Evolutionary conservation across 352 stramenopile species (phyloP).

Genomic region (Phytopythium chamaehyphon): DNA sequence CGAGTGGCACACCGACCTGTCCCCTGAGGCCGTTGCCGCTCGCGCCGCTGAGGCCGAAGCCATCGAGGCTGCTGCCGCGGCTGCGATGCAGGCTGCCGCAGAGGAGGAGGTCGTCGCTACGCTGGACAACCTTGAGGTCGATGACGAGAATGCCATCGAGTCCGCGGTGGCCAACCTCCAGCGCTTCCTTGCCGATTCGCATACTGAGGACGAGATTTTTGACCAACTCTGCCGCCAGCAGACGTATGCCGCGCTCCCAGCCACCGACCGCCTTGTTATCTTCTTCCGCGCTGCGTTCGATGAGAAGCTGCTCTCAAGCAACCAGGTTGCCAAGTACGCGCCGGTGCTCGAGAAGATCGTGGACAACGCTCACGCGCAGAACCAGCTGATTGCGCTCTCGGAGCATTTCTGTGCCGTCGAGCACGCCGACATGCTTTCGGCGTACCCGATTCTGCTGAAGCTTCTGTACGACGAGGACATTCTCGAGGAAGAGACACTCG

Average conservation of each 20-base stretch:
- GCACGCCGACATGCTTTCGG: constrained; percentile 61
- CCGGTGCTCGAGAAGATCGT: constrained; percentile 84
- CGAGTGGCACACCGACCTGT: constrained; percentile 86
- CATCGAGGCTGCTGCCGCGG: constrained; percentile 71
- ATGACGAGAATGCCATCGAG: constrained; percentile 81
- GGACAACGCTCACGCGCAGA: constrained; percentile 86
- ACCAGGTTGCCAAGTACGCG: constrained; percentile 88
- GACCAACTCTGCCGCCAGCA: constrained; percentile 93
- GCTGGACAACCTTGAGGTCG: constrained; percentile 78
- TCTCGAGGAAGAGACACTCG: constrained; percentile 94
- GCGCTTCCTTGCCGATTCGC: constrained; percentile 42
- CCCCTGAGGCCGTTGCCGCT: constrained; percentile 72
- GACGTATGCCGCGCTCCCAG: constrained; percentile 87
- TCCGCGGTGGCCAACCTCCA: constrained; percentile 65
- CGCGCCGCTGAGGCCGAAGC: constrained; percentile 78
- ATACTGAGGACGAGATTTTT: constrained; percentile 61
- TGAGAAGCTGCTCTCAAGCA: constrained; percentile 88
- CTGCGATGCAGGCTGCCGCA: constrained; percentile 55
- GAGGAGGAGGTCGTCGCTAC: constrained; percentile 63
- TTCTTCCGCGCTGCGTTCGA: constrained; percentile 90
- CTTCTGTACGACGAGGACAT: constrained; percentile 96
- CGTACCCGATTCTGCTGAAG: constrained; percentile 96
- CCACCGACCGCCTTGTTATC: constrained; percentile 93
- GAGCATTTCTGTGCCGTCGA: constrained; percentile 91
- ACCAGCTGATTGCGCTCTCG: constrained; percentile 90